phyloP scores from a whole-genome alignment of 345 rosid genomes.

The Citrus glauca region DNA sequence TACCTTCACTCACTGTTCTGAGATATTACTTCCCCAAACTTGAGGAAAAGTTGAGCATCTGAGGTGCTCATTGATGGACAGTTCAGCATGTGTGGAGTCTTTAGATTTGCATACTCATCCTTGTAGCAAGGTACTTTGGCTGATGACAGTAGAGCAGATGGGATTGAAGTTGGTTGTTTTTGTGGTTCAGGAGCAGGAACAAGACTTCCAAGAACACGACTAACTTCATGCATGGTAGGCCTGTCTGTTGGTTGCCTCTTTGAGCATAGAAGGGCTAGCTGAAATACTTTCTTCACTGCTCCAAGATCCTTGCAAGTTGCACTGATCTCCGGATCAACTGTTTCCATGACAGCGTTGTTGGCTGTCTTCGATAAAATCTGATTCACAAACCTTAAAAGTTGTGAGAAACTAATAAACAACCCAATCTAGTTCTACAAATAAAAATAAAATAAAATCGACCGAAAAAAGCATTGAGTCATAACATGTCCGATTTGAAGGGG shows the following conservation, averaged over 20 bases:
- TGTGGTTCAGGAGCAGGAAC: constrained; percentile 32
- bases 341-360: constrained; percentile 83
- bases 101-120: constrained; percentile 88
- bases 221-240: constrained; percentile 91
- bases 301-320: constrained; percentile 75
- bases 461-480: background rate
- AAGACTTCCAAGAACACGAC: constrained; percentile 72
- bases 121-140: constrained; percentile 51
- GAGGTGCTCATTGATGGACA: constrained; percentile 95
- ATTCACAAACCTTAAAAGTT: background rate
- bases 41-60: constrained; percentile 86
- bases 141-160: constrained; percentile 27
- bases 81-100: constrained; percentile 70
- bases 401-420: background rate
- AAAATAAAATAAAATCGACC: too few relatives aligned
- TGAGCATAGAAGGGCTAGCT: constrained; percentile 78
- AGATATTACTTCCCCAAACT: constrained; percentile 92
- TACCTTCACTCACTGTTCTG: constrained; percentile 51
- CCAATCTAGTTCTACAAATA: background rate
- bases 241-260: constrained; percentile 78
- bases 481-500: background rate
- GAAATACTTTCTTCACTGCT: constrained; percentile 84
- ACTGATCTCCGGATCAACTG: constrained; percentile 71
- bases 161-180: constrained; percentile 37
- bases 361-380: constrained; percentile 87